Percentiles rank a stretch among this genome's conserved stretches.
Conservation (phyloP, 2,329 filamentous ascomycete genomes). For the Colletotrichum sp. region DNA sequence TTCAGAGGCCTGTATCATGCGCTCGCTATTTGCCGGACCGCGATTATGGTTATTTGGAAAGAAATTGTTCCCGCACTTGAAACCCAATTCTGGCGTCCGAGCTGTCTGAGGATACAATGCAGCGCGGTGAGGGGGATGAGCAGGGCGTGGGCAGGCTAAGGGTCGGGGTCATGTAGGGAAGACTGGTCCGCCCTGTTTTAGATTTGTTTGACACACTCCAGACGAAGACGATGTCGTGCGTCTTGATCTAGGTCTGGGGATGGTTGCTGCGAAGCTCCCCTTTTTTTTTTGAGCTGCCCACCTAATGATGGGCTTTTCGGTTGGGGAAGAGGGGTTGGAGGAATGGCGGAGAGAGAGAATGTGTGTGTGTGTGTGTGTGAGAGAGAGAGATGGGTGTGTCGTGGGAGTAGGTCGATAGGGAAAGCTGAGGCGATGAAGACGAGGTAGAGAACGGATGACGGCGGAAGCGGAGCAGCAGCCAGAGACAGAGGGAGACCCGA, state of each 20-base stretch:
- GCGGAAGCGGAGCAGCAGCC: constrained; percentile 7
- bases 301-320: background rate
- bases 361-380: background rate
- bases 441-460: constrained; percentile 10
- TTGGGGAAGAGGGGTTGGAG: background rate
- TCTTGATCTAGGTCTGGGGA: background rate
- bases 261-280: background rate
- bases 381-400: background rate
- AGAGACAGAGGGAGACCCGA: background rate
- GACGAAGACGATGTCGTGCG: constrained; percentile 20
- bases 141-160: background rate
- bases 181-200: constrained; percentile 17
- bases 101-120: constrained; percentile 22
- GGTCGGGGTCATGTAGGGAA: background rate
- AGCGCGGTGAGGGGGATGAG: background rate
- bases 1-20: background rate
- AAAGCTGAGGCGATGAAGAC: background rate
- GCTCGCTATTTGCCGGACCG: background rate
- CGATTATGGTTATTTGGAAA: constrained; percentile 19
- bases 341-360: background rate
- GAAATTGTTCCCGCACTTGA: constrained; percentile 16
- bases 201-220: constrained; percentile 21
- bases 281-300: background rate
- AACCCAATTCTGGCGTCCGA: constrained; percentile 20
- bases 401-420: background rate